Base-by-base conservation (phyloP, 1,284 basidiomycete genomes). In the Ceratobasidium sp. region DNA sequence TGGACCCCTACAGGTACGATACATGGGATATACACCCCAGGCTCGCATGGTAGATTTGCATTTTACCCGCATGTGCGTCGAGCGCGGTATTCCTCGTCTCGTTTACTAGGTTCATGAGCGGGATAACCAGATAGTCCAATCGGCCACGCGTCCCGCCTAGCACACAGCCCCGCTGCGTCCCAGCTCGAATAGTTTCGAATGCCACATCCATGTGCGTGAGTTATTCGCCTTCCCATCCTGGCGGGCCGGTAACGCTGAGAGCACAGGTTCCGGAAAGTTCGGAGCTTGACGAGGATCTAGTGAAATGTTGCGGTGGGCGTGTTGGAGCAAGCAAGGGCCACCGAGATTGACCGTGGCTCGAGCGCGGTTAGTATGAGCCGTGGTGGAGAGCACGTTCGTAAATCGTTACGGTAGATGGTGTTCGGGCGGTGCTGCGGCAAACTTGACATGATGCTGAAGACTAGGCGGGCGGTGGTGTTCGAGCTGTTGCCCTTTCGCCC, bases 341-440 rank as follows among this genome's bases (percentile, higher is more conserved):
- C 25, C 25, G 25, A 29, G 25, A 29, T 29, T 29, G 25, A 29
- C 25, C 25, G 25, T 29, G 25, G 25, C 25, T 29, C 25, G 25
- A 19, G 9, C 11, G 17, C 37, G 40, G 11, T 13, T 9, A 56
- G 8, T 34, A 9, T 69, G n/a, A 51, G 32, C 22, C 11, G 44
- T 29, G 40, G 44, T 40, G 37, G 19, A 52, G 44, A 25, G n/a
- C 40, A 49, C 7, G n/a, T 22, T 7, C 15, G 25, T 15, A 17
- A 15, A 78, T 87, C 86, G 79, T 88, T 88, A 52, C 85, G 84
- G 79, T 86, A 86, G 9, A 84, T 83, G 0, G 86, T 87, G 76
- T 89, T 87, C 1, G 87, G 86, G 87, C 87, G 88, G 59, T 86
- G 86, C 76, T 88, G 86, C 6, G 88, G 81, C 17, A 87, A 79